Evolutionary conservation across 2,329 filamentous ascomycete genomes (phyloP), one percentile per base, ranked within the genome.

Genomic region (Aspergillus chevalieri): DNA sequence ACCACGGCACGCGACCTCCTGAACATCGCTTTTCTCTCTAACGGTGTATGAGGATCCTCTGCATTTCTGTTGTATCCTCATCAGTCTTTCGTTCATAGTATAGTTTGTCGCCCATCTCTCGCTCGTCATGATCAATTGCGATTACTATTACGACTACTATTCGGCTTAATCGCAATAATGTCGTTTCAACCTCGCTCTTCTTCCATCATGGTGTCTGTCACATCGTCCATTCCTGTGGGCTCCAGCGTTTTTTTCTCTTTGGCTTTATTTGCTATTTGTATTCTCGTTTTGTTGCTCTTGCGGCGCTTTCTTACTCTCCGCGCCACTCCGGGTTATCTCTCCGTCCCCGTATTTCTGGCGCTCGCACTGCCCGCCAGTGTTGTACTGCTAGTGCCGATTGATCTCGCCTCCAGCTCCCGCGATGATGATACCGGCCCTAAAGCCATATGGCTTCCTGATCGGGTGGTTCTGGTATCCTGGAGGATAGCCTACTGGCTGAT

Each of bases 401-500:
- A 98, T 70, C 83, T 98, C 57, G 91, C 92, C 1, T 95, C 91
- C 6, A 92, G 82, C 64, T 85, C 88, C 19, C 80, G 83, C 44
- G 83, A 84, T 46, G 84, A 87, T 52, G 85, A 87, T 68, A 19
- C 15, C 19, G 83, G 81, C 14, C 79, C 82, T 14, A 81, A 85
- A 58, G 93, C 91, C 30, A 87, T 98, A 63, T 96, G 91, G 89
- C 79, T 98, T 30, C 86, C 88, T 4, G 78, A 86, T 57, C 76
- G 84, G 45, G 80, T 91, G 24, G 77, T 96, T 44, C 76, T 94
- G 62, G 89, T 96, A 21, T 86, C 86, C 50, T 98, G 93, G 93
- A 82, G 92, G 65, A 92, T 98, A 56, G 86, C 87, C 17, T 98
- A 98, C 73, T 98, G 93, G 93, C 77, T 98, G 48, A 97, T 92